Base-by-base conservation (phyloP, 257 asterid genomes). In the Salvia splendens region DNA sequence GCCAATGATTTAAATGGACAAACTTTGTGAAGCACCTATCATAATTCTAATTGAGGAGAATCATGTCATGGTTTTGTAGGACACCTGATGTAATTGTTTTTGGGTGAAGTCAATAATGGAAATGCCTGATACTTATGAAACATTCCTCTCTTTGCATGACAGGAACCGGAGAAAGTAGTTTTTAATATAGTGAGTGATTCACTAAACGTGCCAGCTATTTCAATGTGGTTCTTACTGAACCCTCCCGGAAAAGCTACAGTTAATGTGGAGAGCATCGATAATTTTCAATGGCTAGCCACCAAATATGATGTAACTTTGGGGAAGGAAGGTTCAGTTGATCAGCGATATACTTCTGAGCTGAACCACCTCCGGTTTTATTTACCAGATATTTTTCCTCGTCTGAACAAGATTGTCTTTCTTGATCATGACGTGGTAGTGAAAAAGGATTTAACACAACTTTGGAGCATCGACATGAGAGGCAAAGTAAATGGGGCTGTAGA, bases 391-490 rank as follows among this genome's bases (percentile, higher is more conserved):
- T 94, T 86, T 72, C 95, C 97, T 65, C 75, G 33, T 54, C 71
- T 94, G 70, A 77, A 79, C 52, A 94, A 88, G 81, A 81, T 94
- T 45, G 83, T 94, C 70, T 83, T 94, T 65, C 95, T 94, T 30
- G 99, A 94, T 79, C 99, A 94, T 78, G 99, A 94, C 48, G 96
- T 94, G 70, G 96, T 94, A 57, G 99, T 94, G 65, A 85, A 74
- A 76, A 86, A 71, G 81, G 98, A 92, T 81, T 73, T 92, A 68
- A 72, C 89, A n/a, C 74, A 74, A 78, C 95, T 94, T 60, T 94
- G 95, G 92, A 70, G 68, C 71, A 73, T 81, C 66, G 75, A 80
- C 77, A 85, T 81, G 96, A 87, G 75, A 67, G 91, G 91, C 64
- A 91, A 83, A 86, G 97, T 85, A 64, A 94, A 86, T 69, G 96